phyloP scores from a whole-genome alignment of 2,329 filamentous ascomycete genomes.

The Paradendryphiella salina region DNA sequence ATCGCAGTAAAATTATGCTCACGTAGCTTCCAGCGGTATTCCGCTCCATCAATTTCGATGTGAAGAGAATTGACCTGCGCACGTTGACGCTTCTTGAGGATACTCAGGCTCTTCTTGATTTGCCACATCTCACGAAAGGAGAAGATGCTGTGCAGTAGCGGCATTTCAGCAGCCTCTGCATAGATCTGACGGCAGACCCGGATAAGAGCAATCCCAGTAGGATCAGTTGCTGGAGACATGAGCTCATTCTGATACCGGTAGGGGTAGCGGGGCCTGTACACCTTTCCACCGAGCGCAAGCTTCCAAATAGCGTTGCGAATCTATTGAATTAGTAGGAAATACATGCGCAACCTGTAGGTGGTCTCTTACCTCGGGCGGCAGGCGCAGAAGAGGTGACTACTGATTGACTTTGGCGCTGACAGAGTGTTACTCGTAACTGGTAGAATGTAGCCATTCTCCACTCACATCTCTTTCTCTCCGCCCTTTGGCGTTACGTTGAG shows the following conservation, averaged over 20 bases:
- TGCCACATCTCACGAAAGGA: not conserved
- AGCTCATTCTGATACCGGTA: not conserved
- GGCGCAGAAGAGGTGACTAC: conserved; percentile 15
- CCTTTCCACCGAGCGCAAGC: conserved; percentile 13
- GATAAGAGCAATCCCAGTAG: conserved; percentile 2
- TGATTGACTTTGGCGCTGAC: conserved; percentile 14
- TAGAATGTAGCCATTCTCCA: not conserved
- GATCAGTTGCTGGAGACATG: not conserved
- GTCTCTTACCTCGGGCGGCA: conserved; percentile 14
- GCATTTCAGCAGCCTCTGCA: conserved; percentile 6
- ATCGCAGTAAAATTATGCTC: too few species aligned
- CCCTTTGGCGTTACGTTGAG: conserved; percentile 22
- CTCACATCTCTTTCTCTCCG: conserved; percentile 15
- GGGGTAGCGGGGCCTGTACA: not conserved
- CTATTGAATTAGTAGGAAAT: not conserved
- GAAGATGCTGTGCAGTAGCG: conserved; percentile 1
- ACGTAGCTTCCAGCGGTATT: not conserved
- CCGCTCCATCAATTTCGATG: not conserved
- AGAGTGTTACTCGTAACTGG: not conserved
- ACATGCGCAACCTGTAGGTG: too few species aligned
- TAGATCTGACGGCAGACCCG: conserved; percentile 20
- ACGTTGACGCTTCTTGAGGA: not conserved
- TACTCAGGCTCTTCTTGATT: not conserved
- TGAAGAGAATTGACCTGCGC: not conserved
- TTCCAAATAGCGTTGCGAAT: conserved; percentile 22